A percentile compares a stretch with the other conserved stretches of the same genome.
phyloP scores from a whole-genome alignment of 106 monocot genomes.

The Apostasia ramifera region DNA sequence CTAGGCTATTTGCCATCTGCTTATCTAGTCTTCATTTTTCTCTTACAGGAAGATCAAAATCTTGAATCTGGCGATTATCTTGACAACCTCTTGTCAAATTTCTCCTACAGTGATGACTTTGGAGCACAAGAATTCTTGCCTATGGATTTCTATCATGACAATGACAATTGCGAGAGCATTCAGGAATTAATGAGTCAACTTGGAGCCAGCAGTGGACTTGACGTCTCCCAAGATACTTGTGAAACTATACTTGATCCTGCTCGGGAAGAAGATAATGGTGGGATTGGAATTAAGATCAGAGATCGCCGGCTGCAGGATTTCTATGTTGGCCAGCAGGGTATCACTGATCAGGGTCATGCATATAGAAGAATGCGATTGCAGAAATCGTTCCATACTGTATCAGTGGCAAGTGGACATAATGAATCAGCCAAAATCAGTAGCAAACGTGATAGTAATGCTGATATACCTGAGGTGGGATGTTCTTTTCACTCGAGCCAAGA shows the following conservation, averaged over 20 bases:
- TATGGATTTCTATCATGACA: neutral
- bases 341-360: slow-evolving; percentile 4
- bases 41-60: neutral
- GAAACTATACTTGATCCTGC: neutral
- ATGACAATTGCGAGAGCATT: neutral
- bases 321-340: neutral
- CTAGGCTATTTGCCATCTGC: neutral
- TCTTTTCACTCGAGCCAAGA: neutral
- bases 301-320: neutral
- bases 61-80: too few species aligned
- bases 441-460: neutral
- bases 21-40: neutral
- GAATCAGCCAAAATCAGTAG: neutral
- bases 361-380: slow-evolving; percentile 18
- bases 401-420: neutral
- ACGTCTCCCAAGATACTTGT: neutral
- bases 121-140: neutral
- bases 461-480: neutral
- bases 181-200: neutral
- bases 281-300: slow-evolving; percentile 3
- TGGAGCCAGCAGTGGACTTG: neutral
- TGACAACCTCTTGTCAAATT: neutral
- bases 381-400: neutral
- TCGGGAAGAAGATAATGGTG: neutral
- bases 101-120: neutral